Evolutionary conservation across 2,329 filamentous ascomycete species (phyloP), one percentile per base, ranked within the genome.

Genomic region (Diaporthe humulicola): DNA sequence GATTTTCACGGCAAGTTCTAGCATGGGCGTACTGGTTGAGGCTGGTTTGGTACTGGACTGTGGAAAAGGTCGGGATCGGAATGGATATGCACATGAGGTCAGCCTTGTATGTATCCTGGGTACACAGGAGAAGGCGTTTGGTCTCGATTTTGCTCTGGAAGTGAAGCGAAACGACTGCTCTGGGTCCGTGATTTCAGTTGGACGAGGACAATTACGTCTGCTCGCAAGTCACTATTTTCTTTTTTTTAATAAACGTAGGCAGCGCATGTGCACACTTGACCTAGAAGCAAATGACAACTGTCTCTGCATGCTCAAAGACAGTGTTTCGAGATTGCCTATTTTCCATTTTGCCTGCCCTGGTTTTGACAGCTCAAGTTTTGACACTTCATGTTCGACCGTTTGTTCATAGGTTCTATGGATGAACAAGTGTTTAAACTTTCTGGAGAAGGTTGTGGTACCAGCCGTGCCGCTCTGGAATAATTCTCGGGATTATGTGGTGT

Each of bases 21-120:
- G 74, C 74, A 33, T n/a, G 50, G 74, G 57, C 60, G 40, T 64
- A 48, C 25, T 48, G 60, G 40, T 33, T 33, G 33, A 48, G 60
- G 9, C 2, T 33, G 9, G 25, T 22, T 64, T 22, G 25, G 17
- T 15, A n/a, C 6, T 15, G 25, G 9, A 19, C 19, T 48, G 9
- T 15, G 9, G n/a, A 4, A 28, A 14, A 10, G 50, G 4, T 6
- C 22, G 38, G 60, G n/a, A n/a, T 64, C 14, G 60, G n/a, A 15
- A 25, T 60, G n/a, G 38, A 33, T 2, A 17, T 64, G n/a, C 25
- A 10, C 33, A 33, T 45, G 9, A 54, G 36, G 14, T 17, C 54
- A 71, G 56, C 30, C 10, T 54, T 58, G 36, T 17, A 61, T 12
- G 15, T 28, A 54, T 52, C 6, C 17, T n/a, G 25, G 25, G 40